phyloP scores from a whole-genome alignment of 164 flowering plant genomes.

The Umbellularia californica region DNA sequence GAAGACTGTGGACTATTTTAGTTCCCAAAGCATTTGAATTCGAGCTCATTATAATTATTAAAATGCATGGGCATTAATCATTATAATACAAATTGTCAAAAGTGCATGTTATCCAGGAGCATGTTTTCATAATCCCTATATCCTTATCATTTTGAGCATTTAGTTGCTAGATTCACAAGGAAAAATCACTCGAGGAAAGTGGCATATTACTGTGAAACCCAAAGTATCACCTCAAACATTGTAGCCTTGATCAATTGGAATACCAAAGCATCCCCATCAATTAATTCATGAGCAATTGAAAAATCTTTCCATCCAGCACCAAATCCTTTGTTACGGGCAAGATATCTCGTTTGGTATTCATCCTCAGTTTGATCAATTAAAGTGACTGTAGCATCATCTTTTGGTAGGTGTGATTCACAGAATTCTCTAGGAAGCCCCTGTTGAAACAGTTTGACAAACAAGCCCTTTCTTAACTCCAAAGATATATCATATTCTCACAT shows the following conservation, averaged over 20 bases:
- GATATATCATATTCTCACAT: no score
- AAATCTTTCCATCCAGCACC: constrained; percentile 85
- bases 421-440: constrained; percentile 59
- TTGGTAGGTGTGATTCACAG: constrained; percentile 33
- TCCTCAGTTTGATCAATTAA: constrained; percentile 24
- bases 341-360: constrained; percentile 32
- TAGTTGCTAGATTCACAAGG: not conserved
- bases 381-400: constrained; percentile 18
- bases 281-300: constrained; percentile 56
- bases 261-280: constrained; percentile 75
- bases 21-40: no score
- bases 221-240: constrained; percentile 50
- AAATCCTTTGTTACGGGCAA: constrained; percentile 54
- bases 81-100: no score
- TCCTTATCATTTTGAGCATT: not conserved
- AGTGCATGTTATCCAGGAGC: not conserved
- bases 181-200: not conserved
- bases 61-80: no score
- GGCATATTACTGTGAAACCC: not conserved
- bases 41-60: no score
- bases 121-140: not conserved
- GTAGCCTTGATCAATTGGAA: constrained; percentile 51
- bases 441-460: not conserved
- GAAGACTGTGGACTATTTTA: no score
- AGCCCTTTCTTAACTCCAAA: no score